Evolutionary conservation across 331 rosid genomes (phyloP), one percentile per base, ranked within the genome.

Genomic region (Spiraea crenata): DNA sequence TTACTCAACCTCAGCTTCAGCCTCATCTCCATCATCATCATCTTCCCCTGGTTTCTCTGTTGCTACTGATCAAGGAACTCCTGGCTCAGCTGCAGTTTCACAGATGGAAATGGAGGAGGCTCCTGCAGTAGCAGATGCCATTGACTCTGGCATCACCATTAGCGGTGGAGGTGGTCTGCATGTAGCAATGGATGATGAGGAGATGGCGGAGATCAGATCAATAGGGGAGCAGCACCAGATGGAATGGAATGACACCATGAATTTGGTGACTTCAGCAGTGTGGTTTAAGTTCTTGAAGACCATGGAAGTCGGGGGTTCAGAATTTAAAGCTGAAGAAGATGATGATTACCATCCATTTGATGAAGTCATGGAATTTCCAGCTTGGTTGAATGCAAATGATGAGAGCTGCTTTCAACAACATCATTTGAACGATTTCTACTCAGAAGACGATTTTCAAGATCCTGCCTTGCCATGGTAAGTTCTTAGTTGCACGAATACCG

Each of bases 191-290:
- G 96, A 83, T 9, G 98, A 90, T 42, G 87, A 85, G 66, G 96
- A 82, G 79, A 85, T 93, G 87, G 93, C 86, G 14, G 89, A 93
- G 88, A 84, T 93, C 63, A 82, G 88, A 57, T 88, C 91, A 45
- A 73, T 88, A 15, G 98, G 98, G 19, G 96, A 93, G 71, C 95
- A 80, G 76, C 81, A 88, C 74, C 87, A 90, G 81, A 84, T 88
- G 87, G 92, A 90, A 74, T 90, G 97, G 95, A 87, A 75, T 80
- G 97, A 90, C 75, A 81, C 89, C 34, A 78, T 90, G 86, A 90
- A 81, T 72, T 76, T 84, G 86, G 90, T 84, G n/a, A 86, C 88
- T 50, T 88, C 95, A 73, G 98, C 98, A 45, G 81, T 92, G 86
- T 93, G 98, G 97, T 82, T 83, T 65, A 90, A 84, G 74, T 87